phyloP scores from a whole-genome alignment of 495 filamentous ascomycete genomes.

The Tuber aestivum region DNA sequence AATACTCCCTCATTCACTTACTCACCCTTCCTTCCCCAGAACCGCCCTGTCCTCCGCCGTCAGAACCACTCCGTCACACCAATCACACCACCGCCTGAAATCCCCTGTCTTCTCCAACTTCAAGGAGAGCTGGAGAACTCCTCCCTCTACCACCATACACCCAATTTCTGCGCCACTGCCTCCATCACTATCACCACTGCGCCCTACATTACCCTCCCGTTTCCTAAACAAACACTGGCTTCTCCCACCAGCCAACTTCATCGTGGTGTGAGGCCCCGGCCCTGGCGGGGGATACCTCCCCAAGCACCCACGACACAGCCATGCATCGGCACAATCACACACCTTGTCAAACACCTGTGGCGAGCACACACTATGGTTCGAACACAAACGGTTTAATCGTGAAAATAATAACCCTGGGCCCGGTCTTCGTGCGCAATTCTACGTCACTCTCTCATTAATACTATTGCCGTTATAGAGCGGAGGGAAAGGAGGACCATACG shows the following conservation, averaged over 20 bases:
- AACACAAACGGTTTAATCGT: conserved; percentile 28
- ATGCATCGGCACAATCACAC: conserved; percentile 24
- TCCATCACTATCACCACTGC: background rate
- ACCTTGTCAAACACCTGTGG: conserved; percentile 13
- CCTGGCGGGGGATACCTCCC: background rate
- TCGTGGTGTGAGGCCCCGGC: background rate
- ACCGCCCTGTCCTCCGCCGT: conserved; percentile 18
- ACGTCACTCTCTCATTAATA: background rate
- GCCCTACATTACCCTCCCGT: conserved; percentile 13
- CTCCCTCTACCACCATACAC: background rate
- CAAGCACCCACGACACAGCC: conserved; percentile 12
- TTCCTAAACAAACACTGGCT: conserved; percentile 8
- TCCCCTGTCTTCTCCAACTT: background rate
- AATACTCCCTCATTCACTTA: background rate
- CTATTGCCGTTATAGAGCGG: background rate
- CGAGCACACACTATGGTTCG: background rate
- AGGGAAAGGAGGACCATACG: conserved; percentile 7
- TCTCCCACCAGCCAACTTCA: background rate
- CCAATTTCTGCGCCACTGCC: background rate
- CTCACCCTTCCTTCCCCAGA: background rate
- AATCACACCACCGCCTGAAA: conserved; percentile 28
- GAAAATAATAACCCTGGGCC: conserved; percentile 1
- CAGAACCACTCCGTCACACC: conserved; percentile 30
- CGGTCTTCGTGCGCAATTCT: conserved; percentile 35
- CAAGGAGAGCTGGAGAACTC: background rate